Evolutionary conservation across 495 filamentous ascomycete genomes (phyloP), one percentile per base, ranked within the genome.

Genomic region (Viridothelium virens): DNA sequence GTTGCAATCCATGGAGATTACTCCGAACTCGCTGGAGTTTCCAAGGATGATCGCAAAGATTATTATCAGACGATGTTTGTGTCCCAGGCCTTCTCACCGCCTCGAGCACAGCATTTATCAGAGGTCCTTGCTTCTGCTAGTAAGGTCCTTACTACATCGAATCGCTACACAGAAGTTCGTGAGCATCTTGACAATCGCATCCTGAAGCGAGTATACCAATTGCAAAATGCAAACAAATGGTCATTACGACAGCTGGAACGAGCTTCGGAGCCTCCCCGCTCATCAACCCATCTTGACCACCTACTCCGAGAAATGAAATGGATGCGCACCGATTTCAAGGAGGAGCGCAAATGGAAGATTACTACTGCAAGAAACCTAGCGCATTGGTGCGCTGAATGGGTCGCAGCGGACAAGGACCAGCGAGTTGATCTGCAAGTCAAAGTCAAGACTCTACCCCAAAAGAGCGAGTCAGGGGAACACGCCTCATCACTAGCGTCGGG

Each of bases 261-360:
- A 61, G 86, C 85, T 38, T 79, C 83, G 2, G 94, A 98, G 73
- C 94, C 95, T 38, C 80, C 80, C 7, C 83, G 91, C 46, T 86
- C 87, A 12, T 79, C 83, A 2, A 84, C 86, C 5, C 92, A 97
- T 74, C 87, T 85, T 84, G 94, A 98, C 78, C 82, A 94, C 53
- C 75, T 97, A 48, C 77, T 97, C 9, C 83, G 91, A 68, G 91
- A 98, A 77, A 89, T 92, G 84, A 96, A 91, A 75, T 97, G 94
- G 95, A 91, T 98, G 86, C 84, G 91, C 46, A 96, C 91, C 2
- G 94, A 98, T 78, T 97, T 97, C 71, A 82, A 89, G 38, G 90
- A 96, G 77, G 94, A 98, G 75, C 79, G 90, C 37, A 96, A 95
- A 74, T 96, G 91, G 91, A 97, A 97, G 75, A 85, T 87, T 67